phyloP scores from a whole-genome alignment of 169 alveolate genomes.

The Plasmodium gaboni region DNA sequence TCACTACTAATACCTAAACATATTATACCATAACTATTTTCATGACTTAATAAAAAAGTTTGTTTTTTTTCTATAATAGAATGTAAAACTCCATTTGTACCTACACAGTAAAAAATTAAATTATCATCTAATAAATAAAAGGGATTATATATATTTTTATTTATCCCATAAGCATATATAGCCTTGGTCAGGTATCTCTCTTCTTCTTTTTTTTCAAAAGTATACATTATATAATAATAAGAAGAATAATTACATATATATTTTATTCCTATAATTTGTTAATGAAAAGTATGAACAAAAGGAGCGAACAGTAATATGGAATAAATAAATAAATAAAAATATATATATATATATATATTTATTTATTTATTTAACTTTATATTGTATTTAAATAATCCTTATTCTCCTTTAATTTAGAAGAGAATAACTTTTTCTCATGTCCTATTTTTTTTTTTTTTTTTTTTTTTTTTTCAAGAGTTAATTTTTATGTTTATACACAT shows the following conservation, averaged over 20 bases:
- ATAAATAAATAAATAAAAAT: not conserved
- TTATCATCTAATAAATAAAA: conserved; percentile 52
- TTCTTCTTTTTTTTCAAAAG: conserved; percentile 28
- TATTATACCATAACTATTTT: conserved; percentile 63
- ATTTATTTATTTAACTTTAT: not conserved
- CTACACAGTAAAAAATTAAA: conserved; percentile 50
- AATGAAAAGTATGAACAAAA: too few species aligned
- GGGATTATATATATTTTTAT: conserved; percentile 43
- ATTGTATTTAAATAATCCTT: not conserved
- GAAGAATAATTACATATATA: too few species aligned
- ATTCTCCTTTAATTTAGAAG: not conserved
- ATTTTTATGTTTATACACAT: too few species aligned
- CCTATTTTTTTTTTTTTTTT: not conserved
- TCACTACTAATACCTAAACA: conserved; percentile 64
- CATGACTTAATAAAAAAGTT: conserved; percentile 51
- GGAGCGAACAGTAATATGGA: too few species aligned
- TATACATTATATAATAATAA: conserved; percentile 23
- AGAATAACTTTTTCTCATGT: not conserved
- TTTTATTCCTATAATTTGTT: too few species aligned
- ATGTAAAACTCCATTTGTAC: conserved; percentile 70
- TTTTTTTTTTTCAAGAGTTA: not conserved
- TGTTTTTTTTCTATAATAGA: conserved; percentile 42
- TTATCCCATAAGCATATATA: conserved; percentile 70
- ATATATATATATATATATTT: not conserved
- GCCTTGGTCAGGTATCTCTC: conserved; percentile 66